Percentiles rank a stretch among this genome's conserved stretches.
Evolutionary conservation across 2,329 filamentous ascomycete species (phyloP).

Genomic region (Alternaria dauci): DNA sequence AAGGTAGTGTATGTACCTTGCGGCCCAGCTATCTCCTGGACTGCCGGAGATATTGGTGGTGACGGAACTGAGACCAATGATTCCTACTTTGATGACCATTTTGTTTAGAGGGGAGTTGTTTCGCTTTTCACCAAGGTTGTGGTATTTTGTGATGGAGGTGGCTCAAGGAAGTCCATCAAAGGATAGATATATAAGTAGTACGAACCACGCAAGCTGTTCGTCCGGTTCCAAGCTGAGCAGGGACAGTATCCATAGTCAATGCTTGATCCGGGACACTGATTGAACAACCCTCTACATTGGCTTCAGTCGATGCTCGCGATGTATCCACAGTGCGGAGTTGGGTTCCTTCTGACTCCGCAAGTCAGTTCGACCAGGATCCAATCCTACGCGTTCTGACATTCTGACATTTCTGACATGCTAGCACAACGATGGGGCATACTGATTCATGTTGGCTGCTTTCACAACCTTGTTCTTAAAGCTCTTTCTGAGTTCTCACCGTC

Average conservation of each 20-base stretch:
- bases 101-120: background rate
- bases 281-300: background rate
- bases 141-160: background rate
- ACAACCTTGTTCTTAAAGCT: background rate
- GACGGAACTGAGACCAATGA: conserved; percentile 25
- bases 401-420: conserved; percentile 9
- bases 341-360: background rate
- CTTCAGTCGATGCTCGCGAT: too few relatives aligned
- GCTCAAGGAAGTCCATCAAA: background rate
- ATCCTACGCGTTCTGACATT: conserved; percentile 6
- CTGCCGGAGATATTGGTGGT: conserved; percentile 8
- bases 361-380: background rate
- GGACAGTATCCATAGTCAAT: background rate
- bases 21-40: conserved; percentile 34
- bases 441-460: background rate
- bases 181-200: background rate
- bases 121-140: background rate
- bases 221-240: background rate
- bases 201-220: background rate
- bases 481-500: background rate
- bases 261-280: background rate
- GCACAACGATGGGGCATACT: background rate
- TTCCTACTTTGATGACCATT: background rate
- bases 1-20: conserved; percentile 4
- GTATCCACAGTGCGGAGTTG: background rate